Conservation (phyloP, 352 stramenopile genomes). For the Phytopythium chamaehyphon region DNA sequence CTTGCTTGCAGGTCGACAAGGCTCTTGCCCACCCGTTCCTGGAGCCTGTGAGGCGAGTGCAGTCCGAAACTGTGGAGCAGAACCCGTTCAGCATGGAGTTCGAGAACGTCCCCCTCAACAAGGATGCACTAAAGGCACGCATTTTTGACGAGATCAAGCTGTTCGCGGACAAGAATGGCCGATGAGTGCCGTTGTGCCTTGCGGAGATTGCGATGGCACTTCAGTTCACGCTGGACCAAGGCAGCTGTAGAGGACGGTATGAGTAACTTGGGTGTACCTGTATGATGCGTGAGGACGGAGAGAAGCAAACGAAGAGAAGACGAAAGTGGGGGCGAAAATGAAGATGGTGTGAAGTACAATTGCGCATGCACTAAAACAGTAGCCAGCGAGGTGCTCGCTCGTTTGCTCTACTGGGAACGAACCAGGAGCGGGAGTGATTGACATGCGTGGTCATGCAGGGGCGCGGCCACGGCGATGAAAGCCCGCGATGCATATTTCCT, state of each 20-base stretch:
- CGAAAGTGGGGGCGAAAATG: conserved; percentile 7
- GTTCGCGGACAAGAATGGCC: conserved; percentile 65
- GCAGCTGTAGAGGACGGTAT: not conserved
- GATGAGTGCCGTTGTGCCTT: conserved; percentile 54
- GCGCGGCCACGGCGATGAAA: not conserved
- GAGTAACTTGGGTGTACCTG: conserved; percentile 6
- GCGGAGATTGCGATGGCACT: no score
- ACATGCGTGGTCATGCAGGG: no score
- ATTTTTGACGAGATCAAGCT: conserved; percentile 89
- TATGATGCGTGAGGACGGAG: conserved; percentile 5
- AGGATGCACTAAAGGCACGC: conserved; percentile 81
- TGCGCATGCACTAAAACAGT: not conserved
- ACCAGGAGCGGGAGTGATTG: no score
- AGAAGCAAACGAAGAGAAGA: not conserved
- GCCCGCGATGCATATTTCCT: conserved; percentile 2
- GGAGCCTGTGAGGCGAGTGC: conserved; percentile 62
- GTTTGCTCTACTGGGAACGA: no score
- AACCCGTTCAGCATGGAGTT: conserved; percentile 89
- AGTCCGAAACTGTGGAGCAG: conserved; percentile 67
- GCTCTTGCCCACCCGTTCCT: conserved; percentile 82
- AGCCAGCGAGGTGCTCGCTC: no score
- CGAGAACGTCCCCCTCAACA: conserved; percentile 83
- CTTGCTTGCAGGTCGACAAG: conserved; percentile 59
- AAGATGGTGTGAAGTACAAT: conserved; percentile 10
- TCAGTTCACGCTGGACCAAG: not conserved